Conservation (phyloP, 805 yeast species). For the Spathaspora boniae region DNA sequence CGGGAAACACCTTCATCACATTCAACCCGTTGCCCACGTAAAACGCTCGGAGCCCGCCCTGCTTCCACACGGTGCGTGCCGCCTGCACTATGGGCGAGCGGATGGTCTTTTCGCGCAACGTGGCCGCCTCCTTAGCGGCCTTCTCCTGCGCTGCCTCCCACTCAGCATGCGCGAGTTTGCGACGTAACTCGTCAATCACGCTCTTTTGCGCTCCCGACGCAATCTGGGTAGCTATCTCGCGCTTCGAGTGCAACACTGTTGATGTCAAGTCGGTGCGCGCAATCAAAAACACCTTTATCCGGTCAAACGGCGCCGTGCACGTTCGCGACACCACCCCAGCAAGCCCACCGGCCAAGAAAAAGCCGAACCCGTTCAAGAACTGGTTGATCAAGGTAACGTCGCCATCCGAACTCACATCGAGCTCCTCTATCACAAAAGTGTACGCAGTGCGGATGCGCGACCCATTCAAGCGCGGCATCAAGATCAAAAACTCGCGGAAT, state of each 20-base stretch:
- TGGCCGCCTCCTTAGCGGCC: conserved; percentile 23
- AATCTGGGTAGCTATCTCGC: conserved; percentile 35
- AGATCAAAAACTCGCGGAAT: conserved; percentile 75
- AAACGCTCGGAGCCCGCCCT: conserved; percentile 84
- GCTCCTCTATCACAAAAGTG: conserved; percentile 71
- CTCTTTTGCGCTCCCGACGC: conserved; percentile 33
- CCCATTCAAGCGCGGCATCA: conserved; percentile 79
- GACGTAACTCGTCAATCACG: conserved; percentile 32
- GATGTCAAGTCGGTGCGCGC: conserved; percentile 84
- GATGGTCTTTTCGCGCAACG: conserved; percentile 41
- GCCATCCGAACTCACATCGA: conserved; percentile 84
- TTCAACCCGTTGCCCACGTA: conserved; percentile 95
- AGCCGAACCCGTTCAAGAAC: conserved; percentile 80
- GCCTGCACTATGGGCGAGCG: conserved; percentile 80
- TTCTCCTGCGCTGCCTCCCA: conserved; percentile 20
- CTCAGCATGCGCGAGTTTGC: conserved; percentile 22
- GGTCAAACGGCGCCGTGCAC: conserved; percentile 94
- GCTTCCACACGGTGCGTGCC: conserved; percentile 72
- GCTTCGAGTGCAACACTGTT: conserved; percentile 58
- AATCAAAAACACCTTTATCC: conserved; percentile 88
- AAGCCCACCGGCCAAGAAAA: conserved; percentile 89
- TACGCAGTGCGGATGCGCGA: conserved; percentile 80
- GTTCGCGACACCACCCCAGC: conserved; percentile 96
- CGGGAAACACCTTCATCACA: conserved; percentile 92
- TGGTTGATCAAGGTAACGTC: conserved; percentile 84